These are phyloP conservation scores for Trichosporon ovoides DNA, from an alignment of 1,284 basidiomycete species.

Conservation along the genomic window DNA sequence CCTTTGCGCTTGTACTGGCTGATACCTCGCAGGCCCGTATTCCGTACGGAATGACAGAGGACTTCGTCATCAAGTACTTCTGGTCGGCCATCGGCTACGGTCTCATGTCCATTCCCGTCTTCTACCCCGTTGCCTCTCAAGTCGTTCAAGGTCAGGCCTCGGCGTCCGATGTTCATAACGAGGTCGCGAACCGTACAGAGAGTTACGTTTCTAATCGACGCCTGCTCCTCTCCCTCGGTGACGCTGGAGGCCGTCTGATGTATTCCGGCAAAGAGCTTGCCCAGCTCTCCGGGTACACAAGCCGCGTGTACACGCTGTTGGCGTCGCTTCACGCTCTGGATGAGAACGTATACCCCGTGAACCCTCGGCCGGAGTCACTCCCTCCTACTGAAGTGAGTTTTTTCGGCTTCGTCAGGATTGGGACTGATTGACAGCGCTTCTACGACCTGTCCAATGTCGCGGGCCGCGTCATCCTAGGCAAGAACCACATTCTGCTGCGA, in stretches of 20 bases:
- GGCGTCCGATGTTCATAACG: conserved; percentile 14
- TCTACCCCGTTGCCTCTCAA: conserved; percentile 52
- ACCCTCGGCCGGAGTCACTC: conserved; percentile 30
- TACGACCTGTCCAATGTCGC: conserved; percentile 51
- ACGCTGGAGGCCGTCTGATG: conserved; percentile 81
- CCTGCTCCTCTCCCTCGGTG: conserved; percentile 83
- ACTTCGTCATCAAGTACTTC: conserved; percentile 88
- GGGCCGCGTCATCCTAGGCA: conserved; percentile 47
- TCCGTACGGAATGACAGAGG: conserved; percentile 71
- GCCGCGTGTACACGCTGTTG: conserved; percentile 79
- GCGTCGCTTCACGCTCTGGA: conserved; percentile 74
- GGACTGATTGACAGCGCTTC: conserved; percentile 38
- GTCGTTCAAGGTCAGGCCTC: conserved; percentile 1
- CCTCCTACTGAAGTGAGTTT: conserved; percentile 28
- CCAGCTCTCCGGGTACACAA: conserved; percentile 86
- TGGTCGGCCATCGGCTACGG: conserved; percentile 88
- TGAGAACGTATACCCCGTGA: conserved; percentile 41
- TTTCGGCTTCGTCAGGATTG: conserved; percentile 15
- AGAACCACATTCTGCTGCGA: conserved; percentile 56
- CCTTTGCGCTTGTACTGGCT: conserved; percentile 39
- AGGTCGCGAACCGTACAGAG: conserved; percentile 59
- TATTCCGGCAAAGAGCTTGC: conserved; percentile 65
- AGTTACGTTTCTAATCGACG: conserved; percentile 95
- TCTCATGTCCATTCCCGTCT: conserved; percentile 79
- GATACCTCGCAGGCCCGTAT: conserved; percentile 48